These are phyloP conservation scores for Leonotis leonurus DNA, from an alignment of 257 asterid species.

Conservation along the genomic window DNA sequence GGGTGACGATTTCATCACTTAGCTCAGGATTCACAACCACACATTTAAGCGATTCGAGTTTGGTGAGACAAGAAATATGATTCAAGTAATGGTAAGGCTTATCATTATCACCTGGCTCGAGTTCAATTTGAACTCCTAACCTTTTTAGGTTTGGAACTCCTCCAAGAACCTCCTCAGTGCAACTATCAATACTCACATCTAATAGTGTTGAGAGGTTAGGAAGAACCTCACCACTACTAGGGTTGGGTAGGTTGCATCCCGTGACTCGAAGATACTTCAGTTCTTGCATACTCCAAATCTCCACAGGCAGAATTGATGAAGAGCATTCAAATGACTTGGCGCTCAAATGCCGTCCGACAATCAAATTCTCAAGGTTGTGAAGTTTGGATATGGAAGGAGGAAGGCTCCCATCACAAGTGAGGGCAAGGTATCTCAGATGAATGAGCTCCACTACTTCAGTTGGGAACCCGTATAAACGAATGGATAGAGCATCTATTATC, in stretches of 20 bases:
- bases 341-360: background rate
- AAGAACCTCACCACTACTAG: background rate
- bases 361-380: background rate
- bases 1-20: background rate
- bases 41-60: background rate
- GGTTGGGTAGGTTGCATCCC: background rate
- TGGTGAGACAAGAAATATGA: background rate
- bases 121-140: background rate
- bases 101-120: background rate
- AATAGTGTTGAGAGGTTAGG: background rate
- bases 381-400: constrained; percentile 4
- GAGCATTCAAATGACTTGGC: background rate
- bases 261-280: background rate
- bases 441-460: background rate
- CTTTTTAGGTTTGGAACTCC: background rate
- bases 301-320: background rate
- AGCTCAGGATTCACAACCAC: background rate
- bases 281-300: background rate
- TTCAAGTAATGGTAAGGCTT: background rate
- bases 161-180: background rate
- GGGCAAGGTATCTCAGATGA: background rate
- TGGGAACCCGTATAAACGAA: constrained; percentile 5
- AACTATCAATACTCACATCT: background rate
- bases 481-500: background rate
- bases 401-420: background rate